These are phyloP conservation scores for Aspergillus chevalieri DNA, from an alignment of 2,329 filamentous ascomycete species.

Conservation along the genomic window DNA sequence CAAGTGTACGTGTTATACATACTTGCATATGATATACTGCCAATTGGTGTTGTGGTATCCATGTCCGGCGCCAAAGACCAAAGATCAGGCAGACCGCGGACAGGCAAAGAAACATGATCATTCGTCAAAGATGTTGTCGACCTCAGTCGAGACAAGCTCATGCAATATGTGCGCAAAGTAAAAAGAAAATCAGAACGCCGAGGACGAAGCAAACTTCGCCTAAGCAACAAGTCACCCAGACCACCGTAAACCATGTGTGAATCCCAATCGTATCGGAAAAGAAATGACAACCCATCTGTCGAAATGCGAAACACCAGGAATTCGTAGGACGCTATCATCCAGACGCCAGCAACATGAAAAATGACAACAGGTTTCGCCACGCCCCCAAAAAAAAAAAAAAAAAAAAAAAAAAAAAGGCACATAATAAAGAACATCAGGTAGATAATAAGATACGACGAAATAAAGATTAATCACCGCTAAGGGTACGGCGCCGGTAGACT, in stretches of 20 bases:
- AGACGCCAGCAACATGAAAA: slow-evolving; percentile 16
- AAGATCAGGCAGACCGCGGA: neutral
- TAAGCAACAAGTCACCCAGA: neutral
- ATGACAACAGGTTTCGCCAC: slow-evolving; percentile 17
- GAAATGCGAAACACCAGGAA: slow-evolving; percentile 12
- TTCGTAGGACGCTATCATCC: slow-evolving; percentile 18
- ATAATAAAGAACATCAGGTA: neutral
- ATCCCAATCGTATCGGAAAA: neutral
- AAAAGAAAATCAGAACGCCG: neutral
- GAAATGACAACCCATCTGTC: neutral
- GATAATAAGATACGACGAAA: neutral
- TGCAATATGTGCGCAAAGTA: neutral
- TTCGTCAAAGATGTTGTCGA: neutral
- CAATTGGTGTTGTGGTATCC: neutral
- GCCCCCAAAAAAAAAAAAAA: slow-evolving; percentile 14
- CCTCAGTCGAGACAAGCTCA: neutral
- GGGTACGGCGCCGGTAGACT: slow-evolving; percentile 5
- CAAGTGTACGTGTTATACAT: neutral
- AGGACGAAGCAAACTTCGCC: neutral
- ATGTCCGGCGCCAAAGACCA: neutral
- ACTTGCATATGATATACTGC: neutral
- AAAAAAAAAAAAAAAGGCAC: slow-evolving; percentile 8
- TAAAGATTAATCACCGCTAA: slow-evolving; percentile 15
- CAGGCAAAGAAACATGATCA: neutral
- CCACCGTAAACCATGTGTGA: slow-evolving; percentile 10